Conservation (phyloP, 345 rosid species). For the Kernera saxatilis region DNA sequence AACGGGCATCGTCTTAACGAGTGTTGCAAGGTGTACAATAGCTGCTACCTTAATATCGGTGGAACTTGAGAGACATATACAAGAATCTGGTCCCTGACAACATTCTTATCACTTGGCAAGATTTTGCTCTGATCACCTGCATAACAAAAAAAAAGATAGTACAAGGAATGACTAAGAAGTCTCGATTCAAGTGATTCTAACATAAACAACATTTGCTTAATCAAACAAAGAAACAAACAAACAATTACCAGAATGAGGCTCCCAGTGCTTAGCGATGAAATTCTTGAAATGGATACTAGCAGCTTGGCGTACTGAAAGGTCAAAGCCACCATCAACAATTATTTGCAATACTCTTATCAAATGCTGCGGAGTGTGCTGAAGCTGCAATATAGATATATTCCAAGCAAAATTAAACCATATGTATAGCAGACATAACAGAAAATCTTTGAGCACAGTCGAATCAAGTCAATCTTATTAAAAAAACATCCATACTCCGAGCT, state of each 20-base stretch:
- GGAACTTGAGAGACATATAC: constrained; percentile 79
- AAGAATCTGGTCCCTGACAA: constrained; percentile 84
- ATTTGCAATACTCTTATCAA: constrained; percentile 82
- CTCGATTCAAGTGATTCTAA: background rate
- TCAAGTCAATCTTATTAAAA: constrained; percentile 4
- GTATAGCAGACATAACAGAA: background rate
- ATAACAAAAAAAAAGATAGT: background rate
- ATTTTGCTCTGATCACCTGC: constrained; percentile 68
- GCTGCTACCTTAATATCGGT: constrained; percentile 70
- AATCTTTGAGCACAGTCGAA: constrained; percentile 9
- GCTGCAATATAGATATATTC: constrained; percentile 36
- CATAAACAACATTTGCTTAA: background rate
- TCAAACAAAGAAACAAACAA: background rate
- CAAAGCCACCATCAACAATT: constrained; percentile 69
- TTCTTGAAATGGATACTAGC: constrained; percentile 98
- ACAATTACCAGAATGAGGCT: constrained; percentile 41
- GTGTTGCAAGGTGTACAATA: constrained; percentile 13
- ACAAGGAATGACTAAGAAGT: background rate
- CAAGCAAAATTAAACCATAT: background rate
- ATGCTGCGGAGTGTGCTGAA: constrained; percentile 86
- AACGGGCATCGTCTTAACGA: background rate
- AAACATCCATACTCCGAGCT: background rate
- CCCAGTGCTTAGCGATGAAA: constrained; percentile 87
- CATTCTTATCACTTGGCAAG: constrained; percentile 58
- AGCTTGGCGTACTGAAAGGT: constrained; percentile 77